These are phyloP conservation scores for Pichia sp. DNA, from an alignment of 1,139 yeast species.

Conservation along the genomic window DNA sequence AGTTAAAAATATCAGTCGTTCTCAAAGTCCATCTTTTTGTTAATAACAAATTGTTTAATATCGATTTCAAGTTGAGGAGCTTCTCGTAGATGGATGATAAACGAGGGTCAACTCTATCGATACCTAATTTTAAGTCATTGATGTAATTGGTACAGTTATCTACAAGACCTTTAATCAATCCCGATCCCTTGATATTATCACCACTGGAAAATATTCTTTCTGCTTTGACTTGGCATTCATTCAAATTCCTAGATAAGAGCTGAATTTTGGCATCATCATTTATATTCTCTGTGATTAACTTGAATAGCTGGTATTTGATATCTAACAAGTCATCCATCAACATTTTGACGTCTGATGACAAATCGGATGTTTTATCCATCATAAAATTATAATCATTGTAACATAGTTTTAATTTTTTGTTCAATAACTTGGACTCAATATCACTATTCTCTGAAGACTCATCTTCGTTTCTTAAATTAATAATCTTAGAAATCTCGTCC, in stretches of 20 bases:
- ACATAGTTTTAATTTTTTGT: constrained; percentile 54
- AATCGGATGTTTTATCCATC: constrained; percentile 40
- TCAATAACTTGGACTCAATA: constrained; percentile 45
- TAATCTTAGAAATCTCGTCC: constrained; percentile 56
- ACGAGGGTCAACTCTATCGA: constrained; percentile 38
- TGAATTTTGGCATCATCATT: constrained; percentile 6
- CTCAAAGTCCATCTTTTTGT: constrained; percentile 97
- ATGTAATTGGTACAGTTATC: constrained; percentile 78
- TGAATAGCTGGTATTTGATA: constrained; percentile 30
- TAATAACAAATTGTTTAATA: constrained; percentile 70
- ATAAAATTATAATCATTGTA: constrained; percentile 43
- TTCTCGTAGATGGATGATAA: constrained; percentile 43
- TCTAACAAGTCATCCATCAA: constrained; percentile 45
- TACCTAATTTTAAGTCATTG: constrained; percentile 56
- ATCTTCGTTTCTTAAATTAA: constrained; percentile 28
- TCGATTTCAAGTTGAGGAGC: constrained; percentile 57
- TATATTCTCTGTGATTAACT: constrained; percentile 18
- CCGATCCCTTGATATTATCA: constrained; percentile 40
- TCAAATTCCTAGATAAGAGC: constrained; percentile 12
- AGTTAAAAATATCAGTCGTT: constrained; percentile 83
- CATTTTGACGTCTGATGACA: constrained; percentile 45
- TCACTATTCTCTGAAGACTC: constrained; percentile 20
- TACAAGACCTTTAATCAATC: constrained; percentile 59
- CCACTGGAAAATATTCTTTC: constrained; percentile 26
- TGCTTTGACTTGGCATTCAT: constrained; percentile 16